phyloP scores from a whole-genome alignment of 139 green algal genomes.

The Desmodesmus armatus region DNA sequence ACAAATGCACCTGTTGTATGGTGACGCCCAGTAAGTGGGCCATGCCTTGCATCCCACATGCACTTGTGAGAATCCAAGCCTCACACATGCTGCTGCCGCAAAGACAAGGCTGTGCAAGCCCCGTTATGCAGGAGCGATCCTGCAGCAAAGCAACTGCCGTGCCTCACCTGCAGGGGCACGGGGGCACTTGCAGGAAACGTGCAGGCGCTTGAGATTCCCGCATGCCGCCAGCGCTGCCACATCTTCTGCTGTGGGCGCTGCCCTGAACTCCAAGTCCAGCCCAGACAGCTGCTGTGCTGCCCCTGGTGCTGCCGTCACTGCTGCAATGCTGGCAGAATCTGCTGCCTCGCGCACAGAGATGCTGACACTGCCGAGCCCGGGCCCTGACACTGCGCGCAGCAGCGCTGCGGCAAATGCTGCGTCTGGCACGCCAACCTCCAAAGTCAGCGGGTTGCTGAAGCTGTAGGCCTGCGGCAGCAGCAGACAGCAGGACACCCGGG shows the following conservation, averaged over 20 bases:
- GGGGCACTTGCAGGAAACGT: constrained; percentile 37
- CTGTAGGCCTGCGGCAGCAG: no score
- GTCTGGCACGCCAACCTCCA: constrained; percentile 50
- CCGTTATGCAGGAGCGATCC: no score
- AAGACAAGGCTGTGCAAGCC: no score
- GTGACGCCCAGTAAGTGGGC: no score
- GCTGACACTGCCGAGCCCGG: not conserved
- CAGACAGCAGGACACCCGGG: no score
- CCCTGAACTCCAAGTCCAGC: constrained; percentile 41
- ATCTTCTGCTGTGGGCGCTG: constrained; percentile 31
- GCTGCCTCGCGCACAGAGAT: constrained; percentile 34
- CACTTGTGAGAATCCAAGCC: no score
- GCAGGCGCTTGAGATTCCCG: constrained; percentile 28
- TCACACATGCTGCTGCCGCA: no score
- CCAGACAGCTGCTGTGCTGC: constrained; percentile 15
- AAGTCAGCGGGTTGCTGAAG: not conserved
- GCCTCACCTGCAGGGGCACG: not conserved
- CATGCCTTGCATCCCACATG: no score
- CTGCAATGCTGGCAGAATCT: not conserved
- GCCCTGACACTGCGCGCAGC: constrained; percentile 6
- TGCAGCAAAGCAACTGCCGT: no score
- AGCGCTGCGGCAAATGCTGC: constrained; percentile 29
- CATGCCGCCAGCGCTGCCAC: constrained; percentile 23
- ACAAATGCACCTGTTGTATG: no score
- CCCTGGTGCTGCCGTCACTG: not conserved